These are phyloP conservation scores for Penicillium digitatum DNA, from an alignment of 2,329 filamentous ascomycete species.

Conservation along the genomic window DNA sequence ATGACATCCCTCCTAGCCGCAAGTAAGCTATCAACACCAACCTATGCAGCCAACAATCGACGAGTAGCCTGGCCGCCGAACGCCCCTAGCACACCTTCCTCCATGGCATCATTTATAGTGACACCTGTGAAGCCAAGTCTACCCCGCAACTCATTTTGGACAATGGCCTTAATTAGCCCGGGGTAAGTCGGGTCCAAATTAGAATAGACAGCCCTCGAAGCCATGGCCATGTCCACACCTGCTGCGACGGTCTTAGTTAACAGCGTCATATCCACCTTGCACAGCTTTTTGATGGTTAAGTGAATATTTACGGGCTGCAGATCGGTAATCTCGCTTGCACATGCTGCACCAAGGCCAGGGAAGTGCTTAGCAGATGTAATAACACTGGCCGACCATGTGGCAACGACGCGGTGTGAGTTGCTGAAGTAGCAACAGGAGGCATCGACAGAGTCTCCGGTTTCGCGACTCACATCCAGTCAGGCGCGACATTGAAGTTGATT, in stretches of 20 bases:
- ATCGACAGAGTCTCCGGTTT: constrained; percentile 27
- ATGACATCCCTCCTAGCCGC: constrained; percentile 27
- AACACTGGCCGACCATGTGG: constrained; percentile 17
- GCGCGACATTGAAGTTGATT: constrained; percentile 29
- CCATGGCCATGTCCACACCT: constrained; percentile 31
- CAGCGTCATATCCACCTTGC: constrained; percentile 24
- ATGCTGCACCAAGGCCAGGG: constrained; percentile 29
- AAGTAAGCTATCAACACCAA: constrained; percentile 33
- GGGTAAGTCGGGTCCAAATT: constrained; percentile 25
- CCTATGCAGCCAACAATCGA: constrained; percentile 25
- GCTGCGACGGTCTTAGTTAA: constrained; percentile 25
- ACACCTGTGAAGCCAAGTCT: constrained; percentile 28
- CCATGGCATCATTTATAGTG: constrained; percentile 33
- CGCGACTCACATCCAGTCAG: constrained; percentile 30
- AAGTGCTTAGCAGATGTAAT: constrained; percentile 32
- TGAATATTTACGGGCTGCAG: constrained; percentile 26
- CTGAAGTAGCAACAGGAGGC: constrained; percentile 26
- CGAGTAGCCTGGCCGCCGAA: constrained; percentile 24
- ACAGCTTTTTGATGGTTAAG: constrained; percentile 20
- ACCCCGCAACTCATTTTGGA: constrained; percentile 24
- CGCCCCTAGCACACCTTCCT: constrained; percentile 23
- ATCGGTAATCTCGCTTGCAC: constrained; percentile 27
- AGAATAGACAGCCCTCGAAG: constrained; percentile 32
- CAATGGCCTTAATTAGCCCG: constrained; percentile 25
- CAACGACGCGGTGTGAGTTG: constrained; percentile 22